Conservation (phyloP, 805 yeast genomes). For the Sporopachydermia quercuum region DNA sequence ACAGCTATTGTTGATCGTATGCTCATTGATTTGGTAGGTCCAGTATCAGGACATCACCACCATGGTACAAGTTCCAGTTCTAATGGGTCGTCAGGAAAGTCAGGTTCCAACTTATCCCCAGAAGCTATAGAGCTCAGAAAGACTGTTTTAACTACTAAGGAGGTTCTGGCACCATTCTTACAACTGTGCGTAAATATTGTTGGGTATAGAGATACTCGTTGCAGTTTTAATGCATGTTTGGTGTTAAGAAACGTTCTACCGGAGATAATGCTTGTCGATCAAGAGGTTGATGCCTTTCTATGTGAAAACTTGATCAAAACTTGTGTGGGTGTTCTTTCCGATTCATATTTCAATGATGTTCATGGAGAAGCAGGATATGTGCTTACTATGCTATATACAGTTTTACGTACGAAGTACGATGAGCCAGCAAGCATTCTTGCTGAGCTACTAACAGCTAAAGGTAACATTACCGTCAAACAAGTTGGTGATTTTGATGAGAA, state of each 20-base stretch:
- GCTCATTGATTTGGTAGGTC: constrained; percentile 78
- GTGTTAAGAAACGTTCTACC: constrained; percentile 62
- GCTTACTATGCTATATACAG: constrained; percentile 63
- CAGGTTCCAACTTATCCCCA: background rate
- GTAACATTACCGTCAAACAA: constrained; percentile 36
- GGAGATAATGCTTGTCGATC: constrained; percentile 52
- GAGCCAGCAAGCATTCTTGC: constrained; percentile 51
- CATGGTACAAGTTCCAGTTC: no score
- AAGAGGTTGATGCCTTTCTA: constrained; percentile 58
- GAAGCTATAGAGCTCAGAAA: constrained; percentile 38
- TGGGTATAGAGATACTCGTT: constrained; percentile 75
- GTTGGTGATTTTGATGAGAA: constrained; percentile 49
- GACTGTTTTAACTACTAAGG: constrained; percentile 47
- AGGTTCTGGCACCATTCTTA: constrained; percentile 63
- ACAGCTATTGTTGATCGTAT: constrained; percentile 85
- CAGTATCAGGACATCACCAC: constrained; percentile 24
- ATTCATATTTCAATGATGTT: constrained; percentile 69
- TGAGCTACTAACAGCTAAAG: constrained; percentile 28
- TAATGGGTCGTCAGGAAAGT: background rate
- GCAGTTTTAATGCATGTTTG: constrained; percentile 80
- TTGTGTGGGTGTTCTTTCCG: constrained; percentile 49
- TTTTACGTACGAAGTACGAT: constrained; percentile 52
- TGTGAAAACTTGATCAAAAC: constrained; percentile 56
- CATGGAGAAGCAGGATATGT: constrained; percentile 89
- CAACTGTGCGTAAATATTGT: constrained; percentile 63